Conservation (phyloP, 441 rosid species). For the Viola pubescens region DNA sequence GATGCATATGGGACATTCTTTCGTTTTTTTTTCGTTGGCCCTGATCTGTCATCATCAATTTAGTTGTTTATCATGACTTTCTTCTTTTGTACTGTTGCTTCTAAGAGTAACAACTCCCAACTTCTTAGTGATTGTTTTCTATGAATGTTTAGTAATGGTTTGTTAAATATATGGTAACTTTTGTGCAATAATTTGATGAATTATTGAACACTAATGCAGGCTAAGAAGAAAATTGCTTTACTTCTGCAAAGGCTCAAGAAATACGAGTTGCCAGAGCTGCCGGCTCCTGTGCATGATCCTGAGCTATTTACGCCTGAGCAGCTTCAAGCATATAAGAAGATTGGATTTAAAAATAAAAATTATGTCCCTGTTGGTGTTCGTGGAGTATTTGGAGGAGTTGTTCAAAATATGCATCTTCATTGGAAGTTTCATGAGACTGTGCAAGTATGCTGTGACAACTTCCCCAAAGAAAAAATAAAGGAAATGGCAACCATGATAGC, state of each 20-base stretch:
- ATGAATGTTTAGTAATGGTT: background rate
- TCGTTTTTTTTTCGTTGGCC: too few relatives aligned
- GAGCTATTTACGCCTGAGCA: conserved; percentile 86
- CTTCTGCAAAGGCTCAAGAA: conserved; percentile 87
- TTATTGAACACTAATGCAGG: conserved; percentile 34
- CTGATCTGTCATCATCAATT: too few relatives aligned
- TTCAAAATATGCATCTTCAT: conserved; percentile 97
- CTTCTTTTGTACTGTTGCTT: too few relatives aligned
- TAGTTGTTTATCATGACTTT: too few relatives aligned
- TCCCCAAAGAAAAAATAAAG: conserved; percentile 85
- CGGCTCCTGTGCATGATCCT: conserved; percentile 81
- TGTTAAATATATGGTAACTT: too few relatives aligned
- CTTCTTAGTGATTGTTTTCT: background rate
- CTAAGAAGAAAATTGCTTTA: conserved; percentile 90
- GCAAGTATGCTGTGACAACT: conserved; percentile 92
- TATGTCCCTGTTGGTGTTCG: conserved; percentile 98
- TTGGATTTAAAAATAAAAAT: conserved; percentile 84
- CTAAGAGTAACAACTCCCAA: too few relatives aligned
- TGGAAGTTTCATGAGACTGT: conserved; percentile 99
- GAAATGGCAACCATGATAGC: conserved; percentile 92
- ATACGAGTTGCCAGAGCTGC: conserved; percentile 89
- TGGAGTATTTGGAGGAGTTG: conserved; percentile 98
- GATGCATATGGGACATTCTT: too few relatives aligned
- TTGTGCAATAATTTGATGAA: background rate
- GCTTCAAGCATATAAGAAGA: conserved; percentile 78